Evolutionary conservation across 2,329 filamentous ascomycete genomes (phyloP), one percentile per base, ranked within the genome.

Genomic region (Aspergillus cejpii): DNA sequence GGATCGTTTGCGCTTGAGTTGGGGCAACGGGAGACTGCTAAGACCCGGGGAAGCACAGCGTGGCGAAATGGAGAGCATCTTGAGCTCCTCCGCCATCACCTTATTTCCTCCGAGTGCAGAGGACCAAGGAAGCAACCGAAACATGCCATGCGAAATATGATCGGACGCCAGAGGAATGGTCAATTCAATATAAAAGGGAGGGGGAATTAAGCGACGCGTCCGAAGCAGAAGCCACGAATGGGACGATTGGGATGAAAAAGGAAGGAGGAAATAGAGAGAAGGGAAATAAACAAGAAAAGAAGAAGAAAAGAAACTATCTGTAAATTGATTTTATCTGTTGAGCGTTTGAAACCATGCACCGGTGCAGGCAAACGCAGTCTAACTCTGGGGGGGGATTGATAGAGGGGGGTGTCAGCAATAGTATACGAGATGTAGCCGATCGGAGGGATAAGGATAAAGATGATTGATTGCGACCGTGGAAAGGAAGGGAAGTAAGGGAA

Each of bases 1-100:
- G 24, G 72, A 72, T 44, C 74, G 70, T 63, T 81, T 81, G 50
- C 79, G 74, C 71, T 83, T 83, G 58, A 79, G 65, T 55, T 74
- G 73, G 52, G 70, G 73, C 24, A 62, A 49, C 29, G 62, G 47
- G 28, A 65, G 51, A 39, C 44, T 48, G 39, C 56, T 61, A 46
- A 66, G 45, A 39, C 53, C 53, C 1, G 62, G 55, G 27, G 58
- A 51, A 37, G 60, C 53, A 50, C 62, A 65, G 44, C 62, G 63
- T 44, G 65, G 54, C 36, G 65, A 56, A 31, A 64, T 56, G 37
- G 66, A 61, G 52, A 73, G 58, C 64, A 68, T 66, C 54, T 69
- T 71, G 58, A 67, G 60, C 54, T 72, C 66, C 53, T 69, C 65
- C 46, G 63, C 57, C 49, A 65, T 63, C 56, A 68, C 62, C 62